These are phyloP conservation scores for Sarcomyxa edulis DNA, from an alignment of 768 basidiomycete genomes.

Conservation along the genomic window DNA sequence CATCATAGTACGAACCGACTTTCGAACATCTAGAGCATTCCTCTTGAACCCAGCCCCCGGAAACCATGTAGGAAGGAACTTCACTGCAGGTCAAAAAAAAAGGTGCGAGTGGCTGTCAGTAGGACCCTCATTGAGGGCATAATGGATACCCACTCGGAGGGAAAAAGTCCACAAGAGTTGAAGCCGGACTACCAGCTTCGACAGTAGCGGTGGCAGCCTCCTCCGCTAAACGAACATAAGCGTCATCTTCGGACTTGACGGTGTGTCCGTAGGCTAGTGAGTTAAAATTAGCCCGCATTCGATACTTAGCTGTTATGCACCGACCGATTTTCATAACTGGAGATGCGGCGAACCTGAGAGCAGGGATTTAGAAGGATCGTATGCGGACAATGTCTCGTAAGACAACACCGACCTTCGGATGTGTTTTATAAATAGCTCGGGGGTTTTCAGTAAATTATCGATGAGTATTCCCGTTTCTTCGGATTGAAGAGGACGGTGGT, in stretches of 20 bases:
- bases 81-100: conserved; percentile 9
- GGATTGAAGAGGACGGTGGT: conserved; percentile 36
- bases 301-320: too few species aligned
- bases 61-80: conserved; percentile 46
- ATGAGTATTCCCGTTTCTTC: conserved; percentile 37
- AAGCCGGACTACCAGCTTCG: conserved; percentile 39
- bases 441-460: conserved; percentile 30
- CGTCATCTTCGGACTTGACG: conserved; percentile 37
- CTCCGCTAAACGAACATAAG: conserved; percentile 36
- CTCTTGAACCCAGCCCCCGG: conserved; percentile 44
- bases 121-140: background rate
- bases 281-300: too few species aligned
- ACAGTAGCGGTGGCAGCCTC: conserved; percentile 40
- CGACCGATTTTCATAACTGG: conserved; percentile 44
- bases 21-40: conserved; percentile 33
- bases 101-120: background rate
- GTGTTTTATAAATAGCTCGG: conserved; percentile 35
- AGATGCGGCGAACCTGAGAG: conserved; percentile 36
- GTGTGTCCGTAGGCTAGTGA: conserved; percentile 45
- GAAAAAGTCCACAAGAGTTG: conserved; percentile 45
- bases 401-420: conserved; percentile 30
- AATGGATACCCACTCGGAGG: conserved; percentile 29
- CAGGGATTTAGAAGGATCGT: background rate
- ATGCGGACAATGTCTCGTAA: background rate
- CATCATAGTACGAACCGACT: conserved; percentile 43